Conservation (phyloP, 2,329 filamentous ascomycete genomes). For the Curvularia spicifera region DNA sequence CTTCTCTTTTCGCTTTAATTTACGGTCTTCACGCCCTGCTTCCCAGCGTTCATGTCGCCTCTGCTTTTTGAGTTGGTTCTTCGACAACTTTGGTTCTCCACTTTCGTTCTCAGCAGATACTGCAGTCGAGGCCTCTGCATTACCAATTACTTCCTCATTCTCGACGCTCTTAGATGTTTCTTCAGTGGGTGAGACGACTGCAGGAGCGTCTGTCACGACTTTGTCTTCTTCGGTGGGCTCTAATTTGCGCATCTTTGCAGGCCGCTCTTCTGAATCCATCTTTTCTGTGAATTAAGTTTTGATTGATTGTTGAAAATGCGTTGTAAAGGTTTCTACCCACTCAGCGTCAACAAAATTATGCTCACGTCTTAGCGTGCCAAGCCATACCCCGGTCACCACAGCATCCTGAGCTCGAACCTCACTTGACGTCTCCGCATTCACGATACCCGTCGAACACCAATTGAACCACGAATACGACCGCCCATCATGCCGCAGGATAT, state of each 20-base stretch:
- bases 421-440: constrained; percentile 39
- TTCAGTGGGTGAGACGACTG: constrained; percentile 20
- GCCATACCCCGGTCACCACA: constrained; percentile 29
- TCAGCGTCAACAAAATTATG: constrained; percentile 39
- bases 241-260: constrained; percentile 62
- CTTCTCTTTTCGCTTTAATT: constrained; percentile 65
- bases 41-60: constrained; percentile 78
- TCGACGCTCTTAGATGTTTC: constrained; percentile 18
- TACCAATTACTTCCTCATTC: constrained; percentile 18
- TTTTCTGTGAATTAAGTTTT: constrained; percentile 14
- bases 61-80: constrained; percentile 84
- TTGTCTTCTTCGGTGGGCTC: constrained; percentile 40
- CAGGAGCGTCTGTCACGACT: constrained; percentile 17
- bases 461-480: constrained; percentile 35
- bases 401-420: constrained; percentile 29
- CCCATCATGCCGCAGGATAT: constrained; percentile 93
- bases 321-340: constrained; percentile 22
- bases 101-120: constrained; percentile 12
- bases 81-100: constrained; percentile 65
- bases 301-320: constrained; percentile 2
- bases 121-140: constrained; percentile 5
- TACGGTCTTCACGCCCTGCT: constrained; percentile 66
- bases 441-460: constrained; percentile 32
- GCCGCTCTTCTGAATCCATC: constrained; percentile 65
- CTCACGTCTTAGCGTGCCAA: constrained; percentile 37